Percentiles rank a stretch among this genome's conserved stretches.
These are phyloP conservation scores for Trichoderma atrobrunneum DNA, from an alignment of 2,329 filamentous ascomycete genomes.

Conservation along the genomic window DNA sequence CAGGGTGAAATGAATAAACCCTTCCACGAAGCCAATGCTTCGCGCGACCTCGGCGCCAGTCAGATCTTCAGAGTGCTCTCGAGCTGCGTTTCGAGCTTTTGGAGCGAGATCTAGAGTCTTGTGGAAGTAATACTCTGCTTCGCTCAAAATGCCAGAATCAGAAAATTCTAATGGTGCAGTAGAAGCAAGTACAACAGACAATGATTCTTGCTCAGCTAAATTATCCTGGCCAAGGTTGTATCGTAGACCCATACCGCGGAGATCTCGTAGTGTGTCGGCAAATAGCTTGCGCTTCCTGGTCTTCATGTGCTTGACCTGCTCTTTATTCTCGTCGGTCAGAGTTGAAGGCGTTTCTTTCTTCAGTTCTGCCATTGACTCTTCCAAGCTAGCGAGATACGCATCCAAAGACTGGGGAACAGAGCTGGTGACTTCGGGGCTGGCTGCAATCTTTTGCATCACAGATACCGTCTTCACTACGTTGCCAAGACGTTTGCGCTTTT, in stretches of 20 bases:
- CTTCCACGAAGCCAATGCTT: slow-evolving; percentile 83
- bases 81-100: slow-evolving; percentile 61
- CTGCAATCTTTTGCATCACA: slow-evolving; percentile 68
- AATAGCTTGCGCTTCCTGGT: slow-evolving; percentile 85
- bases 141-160: slow-evolving; percentile 25
- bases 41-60: slow-evolving; percentile 75
- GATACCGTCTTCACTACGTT: slow-evolving; percentile 67
- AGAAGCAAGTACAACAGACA: slow-evolving; percentile 66
- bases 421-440: slow-evolving; percentile 49
- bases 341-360: slow-evolving; percentile 77
- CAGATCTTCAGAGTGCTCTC: slow-evolving; percentile 80
- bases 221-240: slow-evolving; percentile 74
- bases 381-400: slow-evolving; percentile 66
- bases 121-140: slow-evolving; percentile 72
- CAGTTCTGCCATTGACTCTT: slow-evolving; percentile 67
- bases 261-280: slow-evolving; percentile 77
- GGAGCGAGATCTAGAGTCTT: slow-evolving; percentile 72
- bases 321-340: slow-evolving; percentile 85
- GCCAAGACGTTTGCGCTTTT: slow-evolving; percentile 62
- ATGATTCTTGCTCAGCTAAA: slow-evolving; percentile 69
- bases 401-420: slow-evolving; percentile 60
- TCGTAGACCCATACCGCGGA: slow-evolving; percentile 86
- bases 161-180: slow-evolving; percentile 42
- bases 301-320: slow-evolving; percentile 82
- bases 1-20: slow-evolving; percentile 66